phyloP scores from a whole-genome alignment of 2,329 filamentous ascomycete species.

The Talaromyces sp. region DNA sequence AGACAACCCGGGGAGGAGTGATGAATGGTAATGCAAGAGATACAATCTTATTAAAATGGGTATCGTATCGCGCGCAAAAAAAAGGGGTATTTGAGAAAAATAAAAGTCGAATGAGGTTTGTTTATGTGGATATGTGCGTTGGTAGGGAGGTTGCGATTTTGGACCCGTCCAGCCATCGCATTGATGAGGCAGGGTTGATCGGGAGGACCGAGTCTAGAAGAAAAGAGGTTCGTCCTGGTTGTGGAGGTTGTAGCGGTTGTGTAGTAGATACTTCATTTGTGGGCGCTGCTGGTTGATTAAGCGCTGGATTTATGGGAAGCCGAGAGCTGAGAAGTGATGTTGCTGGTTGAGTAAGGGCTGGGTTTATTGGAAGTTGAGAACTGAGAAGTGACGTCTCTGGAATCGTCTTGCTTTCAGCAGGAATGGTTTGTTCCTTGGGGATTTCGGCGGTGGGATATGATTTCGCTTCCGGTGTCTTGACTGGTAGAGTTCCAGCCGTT shows the following conservation, averaged over 20 bases:
- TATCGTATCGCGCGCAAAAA: neutral
- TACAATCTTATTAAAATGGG: constrained; percentile 1
- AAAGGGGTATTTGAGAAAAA: neutral
- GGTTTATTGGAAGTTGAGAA: neutral
- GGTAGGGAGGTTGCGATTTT: neutral
- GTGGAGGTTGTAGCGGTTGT: neutral
- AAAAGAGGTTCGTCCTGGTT: constrained; percentile 15
- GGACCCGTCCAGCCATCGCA: neutral
- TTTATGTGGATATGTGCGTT: neutral
- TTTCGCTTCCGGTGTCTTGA: constrained; percentile 12
- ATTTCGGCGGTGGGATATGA: neutral
- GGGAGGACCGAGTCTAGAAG: constrained; percentile 27
- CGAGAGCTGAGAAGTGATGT: constrained; percentile 12
- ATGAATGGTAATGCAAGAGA: neutral
- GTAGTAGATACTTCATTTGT: constrained; percentile 14
- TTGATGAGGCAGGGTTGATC: constrained; percentile 24
- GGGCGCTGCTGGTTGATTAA: constrained; percentile 12
- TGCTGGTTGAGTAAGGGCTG: constrained; percentile 4
- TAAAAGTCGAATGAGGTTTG: neutral
- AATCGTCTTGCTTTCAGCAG: neutral
- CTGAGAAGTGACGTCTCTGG: constrained; percentile 4
- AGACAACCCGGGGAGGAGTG: neutral
- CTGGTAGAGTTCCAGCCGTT: constrained; percentile 1
- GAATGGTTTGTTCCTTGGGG: neutral
- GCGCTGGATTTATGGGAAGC: neutral